Base-by-base conservation (phyloP, 805 yeast genomes). In the Lipomyces lipofer region DNA sequence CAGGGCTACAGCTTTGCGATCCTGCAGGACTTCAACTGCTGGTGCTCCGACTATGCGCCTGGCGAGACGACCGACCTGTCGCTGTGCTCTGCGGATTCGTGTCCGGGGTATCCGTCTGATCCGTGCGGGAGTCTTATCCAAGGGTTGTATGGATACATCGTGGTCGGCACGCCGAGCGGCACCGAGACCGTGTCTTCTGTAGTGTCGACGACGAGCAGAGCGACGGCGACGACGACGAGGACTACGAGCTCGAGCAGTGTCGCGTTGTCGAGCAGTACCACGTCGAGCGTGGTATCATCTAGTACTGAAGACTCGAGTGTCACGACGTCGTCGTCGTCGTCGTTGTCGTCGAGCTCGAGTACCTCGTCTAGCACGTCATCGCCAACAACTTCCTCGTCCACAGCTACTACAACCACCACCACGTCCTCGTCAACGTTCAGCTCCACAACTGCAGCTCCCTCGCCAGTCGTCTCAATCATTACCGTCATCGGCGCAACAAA, bases 11-110 rank as follows among this genome's bases (percentile, higher is more conserved):
- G 80, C 8, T 80, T 75, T 54, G 88, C 82, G 15, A 75, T 84
- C 38, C 68, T 83, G 33, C 81, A 73, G 59, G 74, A 72, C n/a
- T 57, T 69, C 35, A 35, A 70, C 43, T 84, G 89, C 66, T 84
- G 85, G 84, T 84, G 89, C 65, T 75, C 86, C 4, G 75, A 83
- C 63, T 58, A 63, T 7, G 67, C 75, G 19, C 88, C 88, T 0
- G 71, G 64, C 1, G 60, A 66, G 15, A 73, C 82, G 0, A 72
- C 71, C 0, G 58, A 63, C 27, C 36, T 71, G 9, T 43, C 63
- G 12, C 45, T 63, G 7, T 77, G 81, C 58, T 56, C 66, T 32
- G 71, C 65, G 10, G 56, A 55, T 45, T 13, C 56, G 15, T 78
- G 81, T 62, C 79, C 80, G 0, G 81, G 81, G 0, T 78, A 64